Percentiles rank a stretch among this genome's conserved stretches.
phyloP scores from a whole-genome alignment of 1,284 basidiomycete genomes.

The Trichosporon inkin region DNA sequence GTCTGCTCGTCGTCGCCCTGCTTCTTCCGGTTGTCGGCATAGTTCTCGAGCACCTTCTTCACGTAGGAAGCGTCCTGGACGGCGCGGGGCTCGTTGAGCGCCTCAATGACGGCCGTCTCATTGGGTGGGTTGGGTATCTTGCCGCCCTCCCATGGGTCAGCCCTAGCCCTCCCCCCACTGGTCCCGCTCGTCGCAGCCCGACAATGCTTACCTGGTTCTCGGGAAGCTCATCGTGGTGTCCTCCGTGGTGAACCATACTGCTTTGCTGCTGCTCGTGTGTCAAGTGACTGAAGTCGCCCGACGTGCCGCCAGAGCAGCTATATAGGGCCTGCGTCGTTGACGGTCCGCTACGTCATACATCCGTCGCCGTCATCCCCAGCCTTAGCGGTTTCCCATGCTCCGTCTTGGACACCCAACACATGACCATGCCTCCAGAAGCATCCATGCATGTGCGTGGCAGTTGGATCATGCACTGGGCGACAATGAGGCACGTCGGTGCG shows the following conservation, averaged over 20 bases:
- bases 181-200: background rate
- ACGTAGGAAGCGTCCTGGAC: constrained; percentile 22
- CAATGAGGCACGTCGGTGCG: too few species aligned
- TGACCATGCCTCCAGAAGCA: too few species aligned
- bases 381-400: too few species aligned
- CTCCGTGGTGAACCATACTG: constrained; percentile 21
- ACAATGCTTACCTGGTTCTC: background rate
- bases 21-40: constrained; percentile 22
- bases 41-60: constrained; percentile 14
- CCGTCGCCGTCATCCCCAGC: too few species aligned
- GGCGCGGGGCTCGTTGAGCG: constrained; percentile 16
- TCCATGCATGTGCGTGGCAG: too few species aligned
- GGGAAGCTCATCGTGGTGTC: constrained; percentile 20
- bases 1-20: constrained; percentile 16
- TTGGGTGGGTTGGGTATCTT: constrained; percentile 16
- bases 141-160: background rate
- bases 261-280: background rate
- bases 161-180: too few species aligned
- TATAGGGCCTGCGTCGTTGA: background rate
- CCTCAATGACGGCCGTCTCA: constrained; percentile 19
- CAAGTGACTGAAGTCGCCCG: background rate
- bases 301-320: background rate
- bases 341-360: too few species aligned
- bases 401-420: too few species aligned
- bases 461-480: too few species aligned